Evolutionary conservation across 257 asterid species (phyloP), one percentile per base, ranked within the genome.

Genomic region (Rhazya stricta): DNA sequence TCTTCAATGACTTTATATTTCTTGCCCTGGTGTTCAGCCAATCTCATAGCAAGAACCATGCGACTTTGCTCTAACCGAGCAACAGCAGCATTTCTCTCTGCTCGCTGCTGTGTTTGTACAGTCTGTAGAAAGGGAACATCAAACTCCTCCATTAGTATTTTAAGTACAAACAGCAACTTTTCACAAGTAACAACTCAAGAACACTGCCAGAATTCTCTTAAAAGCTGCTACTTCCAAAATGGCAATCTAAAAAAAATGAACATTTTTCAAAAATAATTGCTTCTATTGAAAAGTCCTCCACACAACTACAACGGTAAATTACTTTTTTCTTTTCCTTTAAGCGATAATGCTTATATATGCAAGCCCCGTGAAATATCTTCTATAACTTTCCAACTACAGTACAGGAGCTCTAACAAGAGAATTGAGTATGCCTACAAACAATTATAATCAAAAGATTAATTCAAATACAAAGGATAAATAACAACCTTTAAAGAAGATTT

Each of bases 21-120:
- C 88, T 89, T 86, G 11, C 98, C 99, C 67, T 88, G 97, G 81
- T 95, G 98, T 70, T 91, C 98, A n/a, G 97, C 97, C 89, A 95
- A 85, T 83, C 96, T 85, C 96, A 91, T 85, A 50, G 98, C 97
- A 75, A 95, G 96, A 78, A 91, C 78, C 46, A 92, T 80, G 36
- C 98, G 93, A 76, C 98, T 92, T 79, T 92, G 96, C 81, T 95
- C 99, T 56, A 95, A 79, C 41, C 96, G 92, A 79, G 97, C 94
- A 72, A 95, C 65, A 34, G 99, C 99, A 77, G 94, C 88, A 81
- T 95, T 95, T 81, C 93, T 91, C 85, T 95, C 99, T 19, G 88
- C 94, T 48, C 88, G 88, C 73, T 92, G 98, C 71, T 92, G 98
- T 74, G 88, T 81, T 81, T 95, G 97, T 56, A 92, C 86, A 3